Evolutionary conservation across 306 rosid genomes (phyloP), one percentile per base, ranked within the genome.

Genomic region (Cotoneaster glaucophyllus): DNA sequence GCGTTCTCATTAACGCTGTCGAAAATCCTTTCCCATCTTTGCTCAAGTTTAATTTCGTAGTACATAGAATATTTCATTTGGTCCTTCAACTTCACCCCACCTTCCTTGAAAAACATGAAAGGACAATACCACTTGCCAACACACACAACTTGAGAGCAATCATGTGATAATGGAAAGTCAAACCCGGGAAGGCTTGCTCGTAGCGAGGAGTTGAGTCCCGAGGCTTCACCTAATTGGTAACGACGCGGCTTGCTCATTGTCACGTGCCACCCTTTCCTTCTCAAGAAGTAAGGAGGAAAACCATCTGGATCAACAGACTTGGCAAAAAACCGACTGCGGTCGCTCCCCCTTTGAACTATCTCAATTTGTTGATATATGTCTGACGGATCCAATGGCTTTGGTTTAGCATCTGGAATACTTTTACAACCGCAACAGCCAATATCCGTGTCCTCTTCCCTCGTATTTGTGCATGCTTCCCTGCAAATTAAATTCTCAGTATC

Each of bases 61-160:
- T 85, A 90, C 87, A 80, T 78, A 14, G 90, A 76, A 5, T 64
- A 78, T 14, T 77, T 79, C 83, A 85, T 75, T 56, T 87, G 88
- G 67, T 85, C 81, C 62, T 71, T 85, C 76, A 86, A 56, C 52
- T 64, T 81, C 86, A 87, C 31, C 62, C 84, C 84, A 69, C 90
- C 83, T 69, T 88, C 96, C 82, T 77, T 85, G 43, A 93, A 29
- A 56, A 90, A 87, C 79, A 87, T 77, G 39, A 90, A 86, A 75
- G 96, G 98, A 58, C 86, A 71, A 28, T 90, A 85, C 96, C 98
- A 90, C 74, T 85, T 90, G 18, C 96, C 98, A 25, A 90, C 89
- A 69, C 53, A 81, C 65, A 86, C 78, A 34, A 72, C 25, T 28
- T 82, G 77, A 9, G 89, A 82, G 50, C 67, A 72, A 5, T 0